These are phyloP conservation scores for Euphorbia peplus DNA, from an alignment of 345 rosid species.

Conservation along the genomic window DNA sequence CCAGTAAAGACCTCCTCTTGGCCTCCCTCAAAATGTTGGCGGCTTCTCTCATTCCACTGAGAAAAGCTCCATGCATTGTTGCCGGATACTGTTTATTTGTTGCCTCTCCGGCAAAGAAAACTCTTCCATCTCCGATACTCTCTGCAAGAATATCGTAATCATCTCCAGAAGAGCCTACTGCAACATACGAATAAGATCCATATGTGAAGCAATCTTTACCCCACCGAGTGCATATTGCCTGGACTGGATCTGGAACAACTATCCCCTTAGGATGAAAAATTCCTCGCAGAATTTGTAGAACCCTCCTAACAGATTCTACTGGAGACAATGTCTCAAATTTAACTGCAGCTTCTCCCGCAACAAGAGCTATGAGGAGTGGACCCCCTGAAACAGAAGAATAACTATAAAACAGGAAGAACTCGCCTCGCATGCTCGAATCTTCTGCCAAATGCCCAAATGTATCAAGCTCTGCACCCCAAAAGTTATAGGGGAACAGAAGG, in stretches of 20 bases:
- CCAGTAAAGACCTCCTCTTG: conserved; percentile 47
- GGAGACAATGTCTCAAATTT: conserved; percentile 82
- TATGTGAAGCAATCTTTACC: conserved; percentile 79
- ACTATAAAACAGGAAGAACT: conserved; percentile 91
- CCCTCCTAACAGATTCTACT: conserved; percentile 74
- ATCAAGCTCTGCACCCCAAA: conserved; percentile 92
- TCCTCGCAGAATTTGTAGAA: conserved; percentile 66
- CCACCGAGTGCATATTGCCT: conserved; percentile 92
- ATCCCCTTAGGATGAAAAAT: conserved; percentile 88
- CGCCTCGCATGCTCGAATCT: conserved; percentile 73
- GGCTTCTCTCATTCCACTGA: conserved; percentile 98
- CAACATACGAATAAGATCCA: conserved; percentile 88
- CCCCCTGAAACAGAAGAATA: conserved; percentile 90
- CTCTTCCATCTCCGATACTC: conserved; percentile 88
- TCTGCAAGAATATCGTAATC: conserved; percentile 91
- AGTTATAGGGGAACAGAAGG: conserved; percentile 77
- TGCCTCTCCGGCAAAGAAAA: conserved; percentile 98
- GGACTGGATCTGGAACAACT: conserved; percentile 92
- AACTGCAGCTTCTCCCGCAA: conserved; percentile 87
- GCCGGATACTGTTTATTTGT: conserved; percentile 95
- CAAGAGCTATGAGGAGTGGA: conserved; percentile 86
- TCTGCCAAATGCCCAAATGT: conserved; percentile 89
- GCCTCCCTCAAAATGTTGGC: conserved; percentile 77
- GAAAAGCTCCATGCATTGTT: conserved; percentile 96
- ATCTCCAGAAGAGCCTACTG: conserved; percentile 92